Evolutionary conservation across 192 early-diverging fungal genomes (phyloP).

Genomic region (Kickxella alabastrina): DNA sequence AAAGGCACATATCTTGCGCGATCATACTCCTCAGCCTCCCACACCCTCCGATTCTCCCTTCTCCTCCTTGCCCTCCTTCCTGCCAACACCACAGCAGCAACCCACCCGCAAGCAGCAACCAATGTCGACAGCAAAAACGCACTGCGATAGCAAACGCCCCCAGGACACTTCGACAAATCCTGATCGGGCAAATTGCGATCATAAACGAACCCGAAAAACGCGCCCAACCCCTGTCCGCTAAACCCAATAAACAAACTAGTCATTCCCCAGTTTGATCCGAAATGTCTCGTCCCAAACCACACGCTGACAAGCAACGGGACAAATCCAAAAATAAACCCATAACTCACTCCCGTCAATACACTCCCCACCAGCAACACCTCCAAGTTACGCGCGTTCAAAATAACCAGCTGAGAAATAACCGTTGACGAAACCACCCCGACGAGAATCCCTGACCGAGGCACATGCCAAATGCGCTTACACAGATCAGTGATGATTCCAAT

Average conservation of each 20-base stretch:
- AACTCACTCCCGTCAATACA: slow-evolving; percentile 42
- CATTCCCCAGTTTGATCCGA: slow-evolving; percentile 56
- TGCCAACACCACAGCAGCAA: slow-evolving; percentile 22
- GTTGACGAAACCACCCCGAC: slow-evolving; percentile 27
- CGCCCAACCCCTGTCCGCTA: slow-evolving; percentile 58
- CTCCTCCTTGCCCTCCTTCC: slow-evolving; percentile 27
- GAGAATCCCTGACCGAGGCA: slow-evolving; percentile 48
- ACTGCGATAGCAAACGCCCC: slow-evolving; percentile 36
- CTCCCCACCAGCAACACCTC: slow-evolving; percentile 32
- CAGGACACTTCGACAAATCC: slow-evolving; percentile 41
- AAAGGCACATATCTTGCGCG: slow-evolving; percentile 42
- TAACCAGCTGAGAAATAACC: slow-evolving; percentile 36
- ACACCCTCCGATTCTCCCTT: slow-evolving; percentile 37
- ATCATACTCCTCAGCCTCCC: slow-evolving; percentile 46
- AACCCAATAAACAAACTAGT: slow-evolving; percentile 53
- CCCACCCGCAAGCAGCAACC: slow-evolving; percentile 14
- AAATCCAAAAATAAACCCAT: slow-evolving; percentile 49
- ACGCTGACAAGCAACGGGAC: slow-evolving; percentile 50
- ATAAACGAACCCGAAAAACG: slow-evolving; percentile 59
- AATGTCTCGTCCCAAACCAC: slow-evolving; percentile 51
- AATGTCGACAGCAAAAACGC: slow-evolving; percentile 35
- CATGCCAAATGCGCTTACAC: slow-evolving; percentile 34
- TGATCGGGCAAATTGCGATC: slow-evolving; percentile 53
- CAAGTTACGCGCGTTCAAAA: slow-evolving; percentile 21
- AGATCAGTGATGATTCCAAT: slow-evolving; percentile 41